These are phyloP conservation scores for Peronospora belbahrii DNA, from an alignment of 352 stramenopile species.

Conservation along the genomic window DNA sequence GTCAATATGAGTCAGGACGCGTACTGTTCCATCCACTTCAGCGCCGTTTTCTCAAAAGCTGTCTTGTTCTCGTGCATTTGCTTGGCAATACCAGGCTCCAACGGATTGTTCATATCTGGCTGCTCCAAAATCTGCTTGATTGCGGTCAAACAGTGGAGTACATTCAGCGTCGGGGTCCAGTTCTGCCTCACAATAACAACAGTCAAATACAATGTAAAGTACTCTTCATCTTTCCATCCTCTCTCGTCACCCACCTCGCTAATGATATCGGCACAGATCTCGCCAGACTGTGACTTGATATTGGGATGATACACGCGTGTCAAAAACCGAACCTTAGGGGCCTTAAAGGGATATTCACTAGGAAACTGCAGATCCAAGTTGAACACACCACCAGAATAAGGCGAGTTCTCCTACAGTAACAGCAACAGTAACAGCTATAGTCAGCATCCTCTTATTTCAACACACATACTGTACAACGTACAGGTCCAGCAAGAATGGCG, in stretches of 20 bases:
- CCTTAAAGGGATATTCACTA: conserved; percentile 94
- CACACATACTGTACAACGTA: conserved; percentile 28
- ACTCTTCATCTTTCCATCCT: not conserved
- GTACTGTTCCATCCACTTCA: conserved; percentile 90
- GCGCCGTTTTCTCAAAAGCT: conserved; percentile 89
- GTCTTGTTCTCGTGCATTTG: conserved; percentile 89
- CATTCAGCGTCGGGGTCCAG: conserved; percentile 94
- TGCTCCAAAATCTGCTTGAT: conserved; percentile 94
- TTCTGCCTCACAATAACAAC: conserved; percentile 44
- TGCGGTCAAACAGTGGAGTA: conserved; percentile 84
- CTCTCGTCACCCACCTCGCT: conserved; percentile 64
- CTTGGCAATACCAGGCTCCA: conserved; percentile 94
- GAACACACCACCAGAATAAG: conserved; percentile 88
- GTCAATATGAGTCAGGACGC: conserved; percentile 46
- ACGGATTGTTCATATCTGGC: conserved; percentile 92
- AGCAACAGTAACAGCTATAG: not conserved
- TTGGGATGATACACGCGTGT: conserved; percentile 96
- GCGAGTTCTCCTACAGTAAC: conserved; percentile 67
- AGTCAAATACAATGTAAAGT: not conserved
- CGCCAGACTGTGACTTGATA: conserved; percentile 91
- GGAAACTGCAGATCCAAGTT: conserved; percentile 94
- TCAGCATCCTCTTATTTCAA: conserved; percentile 4
- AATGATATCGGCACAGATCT: conserved; percentile 95
- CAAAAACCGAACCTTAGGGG: conserved; percentile 89
- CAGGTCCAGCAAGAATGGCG: conserved; percentile 83